Evolutionary conservation across 805 yeast species (phyloP), one percentile per base, ranked within the genome.

Genomic region (Lachancea thermotolerans): DNA sequence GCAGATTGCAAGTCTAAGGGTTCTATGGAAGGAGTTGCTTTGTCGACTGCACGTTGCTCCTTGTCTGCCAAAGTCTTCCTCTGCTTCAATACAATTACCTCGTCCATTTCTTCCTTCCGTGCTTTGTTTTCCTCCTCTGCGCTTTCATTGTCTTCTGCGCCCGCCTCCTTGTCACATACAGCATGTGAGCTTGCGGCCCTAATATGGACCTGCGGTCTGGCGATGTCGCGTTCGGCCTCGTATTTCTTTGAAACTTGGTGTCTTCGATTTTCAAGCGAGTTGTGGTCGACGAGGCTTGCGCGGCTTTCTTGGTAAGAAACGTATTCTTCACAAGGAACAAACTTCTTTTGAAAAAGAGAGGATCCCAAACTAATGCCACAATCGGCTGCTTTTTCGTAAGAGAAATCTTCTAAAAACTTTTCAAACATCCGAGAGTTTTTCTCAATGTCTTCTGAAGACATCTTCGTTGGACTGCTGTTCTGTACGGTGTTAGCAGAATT

Each of bases 1-100:
- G 73, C 70, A 30, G 59, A 68, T 0, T 61, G 53, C 49, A 76
- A 78, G 53, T 79, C 80, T 39, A 78, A 56, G 6, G 62, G 60
- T 10, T 65, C 62, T 11, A 48, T 57, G 7, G 38, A 44, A 2
- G 49, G 47, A 8, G 39, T 45, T 6, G 33, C 40, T 1, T 35
- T 39, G 6, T 46, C 35, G 25, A 41, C 14, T 42, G 30, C 34
- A 39, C 45, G 14, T 38, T 42, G 35, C 25, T 32, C 46, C 14
- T 37, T 35, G 32, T 41, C 45, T 33, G 41, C 18, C n/a, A 14
- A 33, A 25, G 18, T 36, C 40, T 30, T 40, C 45, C 31, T 44
- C 34, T 56, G 62, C 37, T 68, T 67, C 40, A 75, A 57, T 1
- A 74, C 67, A 18, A 74, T 63, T 16, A 75, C 56, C 42, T 73